Conservation (phyloP, 2,329 filamentous ascomycete genomes). For the Alternaria conjuncta region DNA sequence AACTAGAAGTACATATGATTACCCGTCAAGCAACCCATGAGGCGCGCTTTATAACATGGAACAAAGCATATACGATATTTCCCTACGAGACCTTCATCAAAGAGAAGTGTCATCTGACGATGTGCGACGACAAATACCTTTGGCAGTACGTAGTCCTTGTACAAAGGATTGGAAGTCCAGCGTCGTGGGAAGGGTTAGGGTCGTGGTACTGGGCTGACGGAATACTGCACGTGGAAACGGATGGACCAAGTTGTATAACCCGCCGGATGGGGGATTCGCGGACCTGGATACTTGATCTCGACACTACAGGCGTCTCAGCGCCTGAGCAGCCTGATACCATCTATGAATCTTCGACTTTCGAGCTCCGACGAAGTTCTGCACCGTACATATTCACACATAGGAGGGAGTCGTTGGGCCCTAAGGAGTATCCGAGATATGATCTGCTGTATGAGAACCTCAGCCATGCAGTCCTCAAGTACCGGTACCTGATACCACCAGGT, state of each 20-base stretch:
- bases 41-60: background rate
- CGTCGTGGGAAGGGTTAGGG: too few species aligned
- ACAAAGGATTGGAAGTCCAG: too few species aligned
- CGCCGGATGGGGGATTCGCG: background rate
- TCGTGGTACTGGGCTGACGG: background rate
- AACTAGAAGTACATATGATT: background rate
- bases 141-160: too few species aligned
- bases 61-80: background rate
- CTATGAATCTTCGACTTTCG: background rate
- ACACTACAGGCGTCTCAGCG: background rate
- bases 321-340: background rate
- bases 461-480: background rate
- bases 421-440: background rate
- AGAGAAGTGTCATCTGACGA: background rate
- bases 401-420: too few species aligned
- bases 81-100: background rate
- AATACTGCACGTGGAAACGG: background rate
- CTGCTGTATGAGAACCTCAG: background rate
- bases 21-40: background rate
- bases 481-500: background rate
- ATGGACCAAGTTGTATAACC: background rate
- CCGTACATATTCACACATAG: too few species aligned
- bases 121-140: too few species aligned
- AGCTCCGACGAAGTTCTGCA: background rate
- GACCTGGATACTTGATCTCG: background rate